Conservation (phyloP, 2,329 filamentous ascomycete species). For the Aspergillus japonicus region DNA sequence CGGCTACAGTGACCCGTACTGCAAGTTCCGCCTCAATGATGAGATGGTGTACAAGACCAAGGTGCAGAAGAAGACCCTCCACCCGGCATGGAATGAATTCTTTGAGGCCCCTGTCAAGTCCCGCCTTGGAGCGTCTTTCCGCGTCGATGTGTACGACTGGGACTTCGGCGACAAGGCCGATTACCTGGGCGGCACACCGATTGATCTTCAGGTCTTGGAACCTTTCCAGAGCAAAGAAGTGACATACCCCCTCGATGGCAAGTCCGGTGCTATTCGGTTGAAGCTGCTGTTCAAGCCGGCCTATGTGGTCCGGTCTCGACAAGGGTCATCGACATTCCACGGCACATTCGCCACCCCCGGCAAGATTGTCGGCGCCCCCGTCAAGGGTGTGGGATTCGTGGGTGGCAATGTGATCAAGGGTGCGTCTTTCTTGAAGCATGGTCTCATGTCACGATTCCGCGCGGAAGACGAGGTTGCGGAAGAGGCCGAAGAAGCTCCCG, state of each 20-base stretch:
- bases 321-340: slow-evolving; percentile 89
- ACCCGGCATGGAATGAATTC: slow-evolving; percentile 93
- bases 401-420: slow-evolving; percentile 85
- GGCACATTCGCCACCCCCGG: slow-evolving; percentile 85
- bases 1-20: slow-evolving; percentile 95
- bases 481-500: slow-evolving; percentile 18
- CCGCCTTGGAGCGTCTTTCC: slow-evolving; percentile 79
- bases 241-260: slow-evolving; percentile 75
- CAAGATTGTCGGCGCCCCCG: slow-evolving; percentile 90
- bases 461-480: slow-evolving; percentile 41
- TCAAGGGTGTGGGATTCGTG: slow-evolving; percentile 82
- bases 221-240: slow-evolving; percentile 81
- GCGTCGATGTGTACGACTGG: slow-evolving; percentile 85
- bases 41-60: slow-evolving; percentile 94
- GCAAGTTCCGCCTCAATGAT: slow-evolving; percentile 87
- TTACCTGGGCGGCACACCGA: slow-evolving; percentile 72
- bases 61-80: slow-evolving; percentile 91
- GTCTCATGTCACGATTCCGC: slow-evolving; percentile 61
- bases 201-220: slow-evolving; percentile 76
- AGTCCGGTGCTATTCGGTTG: slow-evolving; percentile 78
- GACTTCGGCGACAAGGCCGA: slow-evolving; percentile 96
- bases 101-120: slow-evolving; percentile 84
- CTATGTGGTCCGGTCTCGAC: slow-evolving; percentile 81
- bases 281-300: slow-evolving; percentile 89
- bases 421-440: slow-evolving; percentile 84